Evolutionary conservation across 202 grass and related monocot genomes (phyloP), one percentile per base, ranked within the genome.

Genomic region (Cymbopogon flexuosus): DNA sequence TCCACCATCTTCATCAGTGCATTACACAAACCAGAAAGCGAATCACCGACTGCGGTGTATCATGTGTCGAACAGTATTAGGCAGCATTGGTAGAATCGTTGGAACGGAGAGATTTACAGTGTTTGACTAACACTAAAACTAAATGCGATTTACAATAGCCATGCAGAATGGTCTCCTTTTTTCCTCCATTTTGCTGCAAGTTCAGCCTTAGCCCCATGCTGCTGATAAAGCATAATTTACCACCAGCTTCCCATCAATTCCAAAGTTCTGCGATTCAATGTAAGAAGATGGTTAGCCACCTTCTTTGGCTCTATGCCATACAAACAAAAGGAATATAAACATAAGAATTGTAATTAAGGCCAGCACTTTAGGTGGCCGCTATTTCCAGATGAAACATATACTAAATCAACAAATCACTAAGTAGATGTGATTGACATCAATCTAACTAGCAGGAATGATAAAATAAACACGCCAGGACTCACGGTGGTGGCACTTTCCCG

Each of bases 201-300:
- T 13, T 1, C 10, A 30, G 9, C 59, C 21, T 24, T 62, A 62
- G 5, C 59, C 59, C 59, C 59, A 62, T 30, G 59, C 59, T 29
- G 59, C 59, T 10, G 59, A 62, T 6, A 62, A 62, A 62, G 59
- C 59, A 62, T 62, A 62, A 62, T 62, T 62, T 45, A 96, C 87
- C 42, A 96, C 87, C 83, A 92, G 79, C 58, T 90, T 96, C 12
- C 93, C 90, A 57, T 92, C 93, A 73, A 96, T 86, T 62, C 90
- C 89, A 73, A 96, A 92, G 68, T 85, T 96, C 89, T 96, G 87
- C 85, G 84, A 29, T 46, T 22, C 37, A 86, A 72, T 14, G 65
- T 5, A 62, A 73, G 3, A 78, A 65, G 11, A 87, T 82, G 33
- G 29, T 73, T 67, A 83, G 43, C 14, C n/a, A 45, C 27, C 49